Percentiles rank a stretch among this genome's conserved stretches.
Conservation (phyloP, 176 grass and related monocot species). For the Chloris gayana region DNA sequence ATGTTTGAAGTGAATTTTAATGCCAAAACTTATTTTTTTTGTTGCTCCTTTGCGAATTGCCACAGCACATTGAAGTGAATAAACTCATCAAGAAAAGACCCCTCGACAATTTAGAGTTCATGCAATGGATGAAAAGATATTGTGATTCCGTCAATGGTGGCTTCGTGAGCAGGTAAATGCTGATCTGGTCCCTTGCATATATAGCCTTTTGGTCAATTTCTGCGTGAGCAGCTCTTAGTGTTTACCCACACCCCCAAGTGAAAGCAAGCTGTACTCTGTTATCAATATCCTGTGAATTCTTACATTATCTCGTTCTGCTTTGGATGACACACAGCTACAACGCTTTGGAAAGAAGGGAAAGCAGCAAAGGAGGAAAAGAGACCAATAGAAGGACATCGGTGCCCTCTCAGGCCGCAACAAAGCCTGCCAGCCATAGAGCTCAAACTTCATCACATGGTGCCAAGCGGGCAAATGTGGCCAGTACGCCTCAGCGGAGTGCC, state of each 20-base stretch:
- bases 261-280: neutral
- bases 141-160: constrained; percentile 79
- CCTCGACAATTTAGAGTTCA: constrained; percentile 93
- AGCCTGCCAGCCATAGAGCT: constrained; percentile 57
- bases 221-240: neutral
- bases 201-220: neutral
- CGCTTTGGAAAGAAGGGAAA: constrained; percentile 77
- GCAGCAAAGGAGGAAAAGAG: constrained; percentile 87
- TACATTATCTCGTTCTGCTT: neutral
- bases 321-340: constrained; percentile 62
- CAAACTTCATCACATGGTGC: constrained; percentile 47
- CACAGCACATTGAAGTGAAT: constrained; percentile 89
- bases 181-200: neutral
- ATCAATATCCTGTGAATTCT: neutral
- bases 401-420: constrained; percentile 51
- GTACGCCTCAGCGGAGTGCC: constrained; percentile 44
- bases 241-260: neutral
- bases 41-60: constrained; percentile 15
- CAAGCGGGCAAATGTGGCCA: constrained; percentile 48
- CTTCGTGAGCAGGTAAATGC: constrained; percentile 55
- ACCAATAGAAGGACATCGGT: constrained; percentile 76
- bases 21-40: neutral
- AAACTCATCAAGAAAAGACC: constrained; percentile 91
- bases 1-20: neutral
- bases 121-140: constrained; percentile 97